phyloP scores from a whole-genome alignment of 2,329 filamentous ascomycete genomes.

The Ceratocystis cacaofunesta region DNA sequence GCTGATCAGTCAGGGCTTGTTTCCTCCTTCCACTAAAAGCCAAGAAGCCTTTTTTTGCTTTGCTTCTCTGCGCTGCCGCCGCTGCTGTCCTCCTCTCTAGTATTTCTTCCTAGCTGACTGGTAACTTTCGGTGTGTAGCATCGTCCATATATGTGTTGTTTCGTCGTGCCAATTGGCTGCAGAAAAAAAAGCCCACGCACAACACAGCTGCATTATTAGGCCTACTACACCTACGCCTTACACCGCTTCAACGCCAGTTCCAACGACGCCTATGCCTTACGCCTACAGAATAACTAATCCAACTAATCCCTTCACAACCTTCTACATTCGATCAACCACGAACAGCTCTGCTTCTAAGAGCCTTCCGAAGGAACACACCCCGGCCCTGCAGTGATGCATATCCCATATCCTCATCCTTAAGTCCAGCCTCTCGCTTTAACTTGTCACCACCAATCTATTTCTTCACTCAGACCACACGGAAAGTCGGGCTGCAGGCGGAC shows the following conservation, averaged over 20 bases:
- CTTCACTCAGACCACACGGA: constrained; percentile 4
- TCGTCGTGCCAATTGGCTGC: neutral
- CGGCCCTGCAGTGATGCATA: constrained; percentile 9
- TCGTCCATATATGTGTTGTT: neutral
- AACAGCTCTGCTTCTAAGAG: neutral
- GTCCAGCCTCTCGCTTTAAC: constrained; percentile 12
- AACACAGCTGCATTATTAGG: neutral
- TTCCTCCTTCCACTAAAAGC: neutral
- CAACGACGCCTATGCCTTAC: neutral
- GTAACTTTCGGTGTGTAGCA: neutral
- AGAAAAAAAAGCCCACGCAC: neutral
- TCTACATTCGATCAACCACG: neutral
- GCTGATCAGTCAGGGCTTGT: neutral
- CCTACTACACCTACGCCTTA: neutral
- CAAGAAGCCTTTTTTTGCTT: neutral
- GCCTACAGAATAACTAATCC: neutral
- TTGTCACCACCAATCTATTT: constrained; percentile 1
- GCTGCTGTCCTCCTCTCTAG: neutral
- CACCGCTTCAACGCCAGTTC: neutral
- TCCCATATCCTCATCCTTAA: constrained; percentile 9
- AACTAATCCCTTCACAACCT: constrained; percentile 4
- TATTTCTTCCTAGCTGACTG: neutral
- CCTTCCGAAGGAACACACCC: neutral
- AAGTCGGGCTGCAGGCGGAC: neutral
- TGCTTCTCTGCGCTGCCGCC: neutral